Evolutionary conservation across 2,329 filamentous ascomycete genomes (phyloP).

Genomic region (Trichophyton equinum): DNA sequence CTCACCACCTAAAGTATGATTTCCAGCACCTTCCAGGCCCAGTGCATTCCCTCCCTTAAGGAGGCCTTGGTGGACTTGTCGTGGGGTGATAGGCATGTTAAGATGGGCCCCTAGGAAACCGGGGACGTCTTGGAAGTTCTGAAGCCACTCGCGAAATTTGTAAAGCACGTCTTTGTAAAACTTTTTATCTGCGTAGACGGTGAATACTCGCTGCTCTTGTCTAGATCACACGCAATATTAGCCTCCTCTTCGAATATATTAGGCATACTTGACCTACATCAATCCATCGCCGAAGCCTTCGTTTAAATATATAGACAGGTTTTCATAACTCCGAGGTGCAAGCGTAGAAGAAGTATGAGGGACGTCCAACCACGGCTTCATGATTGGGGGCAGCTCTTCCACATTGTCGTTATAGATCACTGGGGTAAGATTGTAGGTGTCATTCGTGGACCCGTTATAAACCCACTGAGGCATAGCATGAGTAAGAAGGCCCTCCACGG

Average conservation of each 20-base stretch:
- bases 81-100: slow-evolving; percentile 8
- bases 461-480: slow-evolving; percentile 7
- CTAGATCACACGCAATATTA: neutral
- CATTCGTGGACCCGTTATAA: slow-evolving; percentile 2
- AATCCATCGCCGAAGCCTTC: slow-evolving; percentile 1
- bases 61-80: slow-evolving; percentile 3
- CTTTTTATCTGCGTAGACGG: slow-evolving; percentile 6
- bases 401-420: slow-evolving; percentile 5
- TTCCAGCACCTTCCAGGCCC: slow-evolving; percentile 1
- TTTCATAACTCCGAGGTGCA: neutral
- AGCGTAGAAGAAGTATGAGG: slow-evolving; percentile 1
- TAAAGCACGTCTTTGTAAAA: slow-evolving; percentile 6
- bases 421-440: neutral
- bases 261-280: slow-evolving; percentile 2
- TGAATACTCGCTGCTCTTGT: slow-evolving; percentile 6
- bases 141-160: slow-evolving; percentile 4
- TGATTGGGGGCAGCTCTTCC: slow-evolving; percentile 1
- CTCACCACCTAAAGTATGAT: slow-evolving; percentile 4
- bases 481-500: slow-evolving; percentile 3
- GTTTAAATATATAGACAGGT: slow-evolving; percentile 6
- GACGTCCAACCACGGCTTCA: slow-evolving; percentile 5
- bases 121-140: neutral
- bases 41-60: slow-evolving; percentile 7
- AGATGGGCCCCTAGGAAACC: slow-evolving; percentile 4
- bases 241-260: neutral